These are phyloP conservation scores for Aphanocladium album DNA, from an alignment of 2,329 filamentous ascomycete species.

Conservation along the genomic window DNA sequence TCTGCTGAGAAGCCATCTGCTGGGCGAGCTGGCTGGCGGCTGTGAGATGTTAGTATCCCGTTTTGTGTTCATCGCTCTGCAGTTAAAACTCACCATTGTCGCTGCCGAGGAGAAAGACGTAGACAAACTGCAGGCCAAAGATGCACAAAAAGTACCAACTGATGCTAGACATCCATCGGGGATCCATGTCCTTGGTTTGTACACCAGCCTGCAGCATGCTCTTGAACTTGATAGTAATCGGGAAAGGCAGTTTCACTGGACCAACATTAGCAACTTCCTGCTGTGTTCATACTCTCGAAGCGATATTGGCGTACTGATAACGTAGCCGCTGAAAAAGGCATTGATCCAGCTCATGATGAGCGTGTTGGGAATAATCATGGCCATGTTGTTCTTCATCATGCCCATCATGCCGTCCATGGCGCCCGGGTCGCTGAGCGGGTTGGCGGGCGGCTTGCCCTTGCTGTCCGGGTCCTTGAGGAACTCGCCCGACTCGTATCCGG, in stretches of 20 bases:
- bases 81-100: slow-evolving; percentile 71
- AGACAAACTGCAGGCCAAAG: slow-evolving; percentile 93
- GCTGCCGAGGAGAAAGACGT: slow-evolving; percentile 92
- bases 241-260: slow-evolving; percentile 93
- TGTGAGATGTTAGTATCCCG: slow-evolving; percentile 31
- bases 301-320: slow-evolving; percentile 73
- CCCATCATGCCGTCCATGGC: slow-evolving; percentile 99
- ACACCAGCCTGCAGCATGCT: slow-evolving; percentile 98
- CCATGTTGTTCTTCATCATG: slow-evolving; percentile 99
- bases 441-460: slow-evolving; percentile 80
- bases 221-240: slow-evolving; percentile 97
- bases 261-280: neutral
- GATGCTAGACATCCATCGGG: slow-evolving; percentile 96
- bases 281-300: too few species aligned
- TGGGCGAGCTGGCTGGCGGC: slow-evolving; percentile 89
- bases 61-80: neutral
- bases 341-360: slow-evolving; percentile 99
- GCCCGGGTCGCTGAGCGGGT: slow-evolving; percentile 90
- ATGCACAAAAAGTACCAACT: slow-evolving; percentile 99
- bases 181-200: slow-evolving; percentile 91
- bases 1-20: slow-evolving; percentile 70
- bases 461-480: slow-evolving; percentile 87
- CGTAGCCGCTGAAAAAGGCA: slow-evolving; percentile 96
- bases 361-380: slow-evolving; percentile 98
- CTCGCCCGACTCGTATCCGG: slow-evolving; percentile 76